Percentiles rank a stretch among this genome's conserved stretches.
phyloP scores from a whole-genome alignment of 768 basidiomycete genomes.

The Kwoniella heveanensis region DNA sequence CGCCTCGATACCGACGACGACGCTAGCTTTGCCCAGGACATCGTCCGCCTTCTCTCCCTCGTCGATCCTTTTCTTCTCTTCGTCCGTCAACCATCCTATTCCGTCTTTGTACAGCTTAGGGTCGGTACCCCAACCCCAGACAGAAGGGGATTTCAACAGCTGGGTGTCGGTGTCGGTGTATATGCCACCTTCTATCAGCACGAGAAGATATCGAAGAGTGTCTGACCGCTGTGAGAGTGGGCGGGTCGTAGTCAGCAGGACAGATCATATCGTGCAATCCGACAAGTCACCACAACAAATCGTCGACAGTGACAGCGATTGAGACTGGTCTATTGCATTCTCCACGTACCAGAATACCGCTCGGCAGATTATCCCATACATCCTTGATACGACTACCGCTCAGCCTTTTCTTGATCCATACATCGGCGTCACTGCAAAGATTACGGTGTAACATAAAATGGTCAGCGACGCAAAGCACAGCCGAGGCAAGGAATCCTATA shows the following conservation, averaged over 20 bases:
- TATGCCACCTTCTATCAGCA: conserved; percentile 53
- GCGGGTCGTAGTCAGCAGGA: not conserved
- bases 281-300: too few species aligned
- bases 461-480: not conserved
- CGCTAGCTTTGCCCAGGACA: conserved; percentile 43
- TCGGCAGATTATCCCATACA: conserved; percentile 50
- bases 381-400: conserved; percentile 34
- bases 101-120: conserved; percentile 41
- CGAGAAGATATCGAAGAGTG: conserved; percentile 49
- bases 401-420: conserved; percentile 32
- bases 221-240: conserved; percentile 42
- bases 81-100: conserved; percentile 40
- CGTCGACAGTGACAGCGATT: too few species aligned
- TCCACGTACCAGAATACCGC: conserved; percentile 50
- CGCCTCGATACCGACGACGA: conserved; percentile 59
- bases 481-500: not conserved
- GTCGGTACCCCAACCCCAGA: conserved; percentile 56
- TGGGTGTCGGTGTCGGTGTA: conserved; percentile 58
- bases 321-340: not conserved
- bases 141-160: conserved; percentile 50
- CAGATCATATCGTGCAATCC: too few species aligned
- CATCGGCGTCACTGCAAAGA: conserved; percentile 32
- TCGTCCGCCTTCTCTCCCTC: conserved; percentile 30
- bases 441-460: too few species aligned
- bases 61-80: conserved; percentile 19